phyloP scores from a whole-genome alignment of 495 filamentous ascomycete species.

The Podospora bellae-mahoneyi region DNA sequence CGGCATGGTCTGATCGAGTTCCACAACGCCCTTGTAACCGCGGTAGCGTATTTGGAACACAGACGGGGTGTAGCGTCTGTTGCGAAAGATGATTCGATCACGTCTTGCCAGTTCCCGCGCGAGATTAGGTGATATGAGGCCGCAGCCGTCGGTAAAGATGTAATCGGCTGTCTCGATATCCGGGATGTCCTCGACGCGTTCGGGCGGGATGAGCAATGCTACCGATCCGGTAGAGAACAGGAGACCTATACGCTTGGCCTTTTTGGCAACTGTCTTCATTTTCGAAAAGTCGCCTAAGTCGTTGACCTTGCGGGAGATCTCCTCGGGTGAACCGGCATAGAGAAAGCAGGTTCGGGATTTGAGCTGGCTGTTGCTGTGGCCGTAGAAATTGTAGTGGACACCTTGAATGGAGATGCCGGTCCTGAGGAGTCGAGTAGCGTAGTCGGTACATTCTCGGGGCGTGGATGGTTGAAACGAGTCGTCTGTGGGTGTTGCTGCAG shows the following conservation, averaged over 20 bases:
- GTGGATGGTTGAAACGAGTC: no score
- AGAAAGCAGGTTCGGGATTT: constrained; percentile 43
- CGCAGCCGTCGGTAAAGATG: constrained; percentile 52
- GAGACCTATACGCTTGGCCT: constrained; percentile 49
- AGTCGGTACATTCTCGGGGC: no score
- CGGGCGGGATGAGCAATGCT: constrained; percentile 36
- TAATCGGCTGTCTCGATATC: constrained; percentile 45
- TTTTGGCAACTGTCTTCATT: no score
- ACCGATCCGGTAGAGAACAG: constrained; percentile 46
- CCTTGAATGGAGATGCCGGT: no score
- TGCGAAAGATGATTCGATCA: constrained; percentile 39
- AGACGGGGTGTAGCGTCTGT: constrained; percentile 45
- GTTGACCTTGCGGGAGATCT: no score
- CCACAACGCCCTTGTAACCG: no score
- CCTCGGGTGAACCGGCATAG: no score
- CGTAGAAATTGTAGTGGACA: no score
- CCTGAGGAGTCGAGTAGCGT: no score
- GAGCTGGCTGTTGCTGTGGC: constrained; percentile 52
- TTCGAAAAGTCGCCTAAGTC: no score
- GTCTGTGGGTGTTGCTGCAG: no score
- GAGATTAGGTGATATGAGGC: constrained; percentile 40
- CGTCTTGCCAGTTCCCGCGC: constrained; percentile 37
- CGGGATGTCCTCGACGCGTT: constrained; percentile 45
- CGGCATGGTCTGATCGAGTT: no score
- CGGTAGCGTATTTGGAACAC: constrained; percentile 50